These are phyloP conservation scores for Lipomyces yamanashiensis DNA, from an alignment of 805 yeast species.

Conservation along the genomic window DNA sequence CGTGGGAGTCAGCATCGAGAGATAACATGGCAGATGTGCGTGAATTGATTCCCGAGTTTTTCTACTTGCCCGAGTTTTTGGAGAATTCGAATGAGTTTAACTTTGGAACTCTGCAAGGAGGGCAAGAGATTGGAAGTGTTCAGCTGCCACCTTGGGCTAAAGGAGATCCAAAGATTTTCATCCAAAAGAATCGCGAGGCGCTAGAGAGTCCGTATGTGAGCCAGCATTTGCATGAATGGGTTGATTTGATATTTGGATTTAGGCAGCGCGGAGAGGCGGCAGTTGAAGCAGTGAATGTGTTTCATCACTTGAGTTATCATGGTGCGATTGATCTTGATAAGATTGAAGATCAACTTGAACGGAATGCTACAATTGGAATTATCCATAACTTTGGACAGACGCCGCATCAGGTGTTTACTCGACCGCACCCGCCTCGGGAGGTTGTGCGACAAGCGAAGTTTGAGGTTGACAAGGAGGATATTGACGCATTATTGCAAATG, in stretches of 20 bases:
- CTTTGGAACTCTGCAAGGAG: constrained; percentile 71
- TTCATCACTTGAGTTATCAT: constrained; percentile 81
- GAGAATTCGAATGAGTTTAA: constrained; percentile 66
- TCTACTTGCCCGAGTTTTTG: constrained; percentile 78
- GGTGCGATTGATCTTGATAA: constrained; percentile 80
- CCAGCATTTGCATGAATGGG: constrained; percentile 77
- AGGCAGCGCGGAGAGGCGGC: constrained; percentile 79
- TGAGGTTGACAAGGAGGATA: constrained; percentile 27
- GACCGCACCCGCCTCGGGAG: constrained; percentile 65
- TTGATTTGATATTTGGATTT: constrained; percentile 79
- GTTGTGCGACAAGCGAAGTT: constrained; percentile 34
- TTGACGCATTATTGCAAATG: constrained; percentile 29
- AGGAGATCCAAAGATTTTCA: constrained; percentile 72
- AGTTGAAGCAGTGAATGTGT: constrained; percentile 68
- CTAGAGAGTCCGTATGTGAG: constrained; percentile 83
- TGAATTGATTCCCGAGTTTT: constrained; percentile 86
- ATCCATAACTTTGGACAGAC: constrained; percentile 94
- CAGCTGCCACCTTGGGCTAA: constrained; percentile 83
- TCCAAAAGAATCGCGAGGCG: constrained; percentile 78
- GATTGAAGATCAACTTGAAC: constrained; percentile 73
- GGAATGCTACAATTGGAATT: constrained; percentile 77
- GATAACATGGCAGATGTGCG: constrained; percentile 88
- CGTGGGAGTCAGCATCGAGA: constrained; percentile 79
- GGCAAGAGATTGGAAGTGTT: constrained; percentile 62
- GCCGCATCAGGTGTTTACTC: constrained; percentile 70